Conservation (phyloP, 2,329 filamentous ascomycete species). For the Monosporascus sp. region DNA sequence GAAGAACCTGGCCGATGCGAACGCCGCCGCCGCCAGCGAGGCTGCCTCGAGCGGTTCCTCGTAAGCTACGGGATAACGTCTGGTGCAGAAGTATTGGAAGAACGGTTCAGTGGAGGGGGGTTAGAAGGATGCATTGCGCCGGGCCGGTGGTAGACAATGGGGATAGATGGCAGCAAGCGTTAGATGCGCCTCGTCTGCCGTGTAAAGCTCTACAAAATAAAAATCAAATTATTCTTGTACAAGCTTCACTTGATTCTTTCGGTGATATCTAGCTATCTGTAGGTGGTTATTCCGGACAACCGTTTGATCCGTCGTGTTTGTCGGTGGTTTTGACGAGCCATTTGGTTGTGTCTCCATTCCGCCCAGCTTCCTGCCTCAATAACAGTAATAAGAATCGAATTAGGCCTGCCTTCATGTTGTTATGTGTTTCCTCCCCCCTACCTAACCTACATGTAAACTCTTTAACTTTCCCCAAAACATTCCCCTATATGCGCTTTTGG, state of each 20-base stretch:
- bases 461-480: no score
- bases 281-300: no score
- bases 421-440: no score
- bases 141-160: slow-evolving; percentile 13
- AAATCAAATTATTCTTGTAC: not conserved
- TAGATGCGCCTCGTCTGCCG: slow-evolving; percentile 4
- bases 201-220: slow-evolving; percentile 29
- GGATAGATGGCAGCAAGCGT: slow-evolving; percentile 6
- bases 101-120: slow-evolving; percentile 2
- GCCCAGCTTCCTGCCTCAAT: no score
- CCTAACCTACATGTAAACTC: no score
- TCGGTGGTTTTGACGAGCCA: no score
- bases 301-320: no score
- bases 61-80: slow-evolving; percentile 19
- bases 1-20: slow-evolving; percentile 63
- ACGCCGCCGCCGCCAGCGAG: slow-evolving; percentile 35
- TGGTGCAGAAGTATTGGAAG: slow-evolving; percentile 2
- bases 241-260: not conserved
- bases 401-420: no score
- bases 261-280: no score
- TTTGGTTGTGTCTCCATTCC: no score
- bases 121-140: not conserved
- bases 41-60: slow-evolving; percentile 33
- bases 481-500: no score
- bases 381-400: no score